These are phyloP conservation scores for Novymonas esmeraldas DNA, from an alignment of 208 protist genomes.

Conservation along the genomic window DNA sequence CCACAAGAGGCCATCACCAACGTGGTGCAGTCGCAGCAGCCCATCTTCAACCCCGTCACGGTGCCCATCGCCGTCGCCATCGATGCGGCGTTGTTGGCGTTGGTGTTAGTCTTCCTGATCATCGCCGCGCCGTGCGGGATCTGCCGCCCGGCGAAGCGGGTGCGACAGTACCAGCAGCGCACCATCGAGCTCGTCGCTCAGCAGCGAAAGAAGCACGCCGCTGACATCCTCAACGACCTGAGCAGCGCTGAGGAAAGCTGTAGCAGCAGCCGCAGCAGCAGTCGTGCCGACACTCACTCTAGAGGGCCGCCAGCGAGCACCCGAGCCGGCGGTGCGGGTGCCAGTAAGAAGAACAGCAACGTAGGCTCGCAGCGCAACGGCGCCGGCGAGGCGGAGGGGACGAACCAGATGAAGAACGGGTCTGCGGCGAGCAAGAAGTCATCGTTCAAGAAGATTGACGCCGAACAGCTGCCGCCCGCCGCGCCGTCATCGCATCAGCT, in stretches of 20 bases:
- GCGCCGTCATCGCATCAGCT: conserved; percentile 8
- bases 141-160: background rate
- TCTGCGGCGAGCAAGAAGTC: no score
- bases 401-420: no score
- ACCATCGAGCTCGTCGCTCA: conserved; percentile 4
- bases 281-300: background rate
- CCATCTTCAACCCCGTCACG: conserved; percentile 8
- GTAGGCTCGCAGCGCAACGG: no score
- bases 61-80: conserved; percentile 13
- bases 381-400: no score
- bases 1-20: conserved; percentile 10
- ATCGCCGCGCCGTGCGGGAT: background rate
- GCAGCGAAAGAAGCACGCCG: background rate
- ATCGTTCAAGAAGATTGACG: no score
- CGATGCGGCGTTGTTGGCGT: conserved; percentile 6
- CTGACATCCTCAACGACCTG: conserved; percentile 9
- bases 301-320: no score
- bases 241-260: conserved; percentile 13
- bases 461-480: no score
- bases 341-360: no score
- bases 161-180: background rate
- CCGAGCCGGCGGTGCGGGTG: no score
- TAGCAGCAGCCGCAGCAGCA: conserved; percentile 10
- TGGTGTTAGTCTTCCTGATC: conserved; percentile 14
- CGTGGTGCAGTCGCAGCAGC: background rate